These are phyloP conservation scores for Didymella keratinophila DNA, from an alignment of 2,329 filamentous ascomycete genomes.

Conservation along the genomic window DNA sequence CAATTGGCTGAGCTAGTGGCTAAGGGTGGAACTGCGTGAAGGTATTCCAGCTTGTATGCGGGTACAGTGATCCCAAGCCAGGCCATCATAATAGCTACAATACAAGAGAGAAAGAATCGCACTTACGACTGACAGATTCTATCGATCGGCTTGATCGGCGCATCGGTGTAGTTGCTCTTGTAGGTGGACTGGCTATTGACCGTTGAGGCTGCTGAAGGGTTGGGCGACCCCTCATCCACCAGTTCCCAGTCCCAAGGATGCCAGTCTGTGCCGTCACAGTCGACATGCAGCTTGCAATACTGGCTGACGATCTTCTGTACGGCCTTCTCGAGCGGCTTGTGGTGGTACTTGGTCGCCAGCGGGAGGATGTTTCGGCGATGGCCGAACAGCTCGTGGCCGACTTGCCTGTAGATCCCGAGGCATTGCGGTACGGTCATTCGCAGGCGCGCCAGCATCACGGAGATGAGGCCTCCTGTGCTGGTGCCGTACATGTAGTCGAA, in stretches of 20 bases:
- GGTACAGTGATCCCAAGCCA: not conserved
- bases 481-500: slow-evolving; percentile 64
- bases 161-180: slow-evolving; percentile 20
- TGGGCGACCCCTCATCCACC: slow-evolving; percentile 29
- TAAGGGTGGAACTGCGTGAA: not conserved
- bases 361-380: slow-evolving; percentile 54
- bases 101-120: slow-evolving; percentile 2
- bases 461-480: slow-evolving; percentile 61
- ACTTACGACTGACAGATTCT: slow-evolving; percentile 51
- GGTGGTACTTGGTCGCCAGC: slow-evolving; percentile 59
- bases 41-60: not conserved
- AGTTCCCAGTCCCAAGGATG: slow-evolving; percentile 52
- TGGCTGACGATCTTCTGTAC: slow-evolving; percentile 56
- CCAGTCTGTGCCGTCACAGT: slow-evolving; percentile 55
- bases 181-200: slow-evolving; percentile 33
- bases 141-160: slow-evolving; percentile 31
- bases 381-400: slow-evolving; percentile 59
- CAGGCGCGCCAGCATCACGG: slow-evolving; percentile 59
- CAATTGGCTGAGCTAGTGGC: not conserved
- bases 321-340: slow-evolving; percentile 58
- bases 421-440: slow-evolving; percentile 60
- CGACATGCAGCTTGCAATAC: slow-evolving; percentile 54
- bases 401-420: slow-evolving; percentile 56
- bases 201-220: slow-evolving; percentile 18
- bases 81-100: not conserved